These are phyloP conservation scores for Epichloe hybrida DNA, from an alignment of 2,329 filamentous ascomycete genomes.

Conservation along the genomic window DNA sequence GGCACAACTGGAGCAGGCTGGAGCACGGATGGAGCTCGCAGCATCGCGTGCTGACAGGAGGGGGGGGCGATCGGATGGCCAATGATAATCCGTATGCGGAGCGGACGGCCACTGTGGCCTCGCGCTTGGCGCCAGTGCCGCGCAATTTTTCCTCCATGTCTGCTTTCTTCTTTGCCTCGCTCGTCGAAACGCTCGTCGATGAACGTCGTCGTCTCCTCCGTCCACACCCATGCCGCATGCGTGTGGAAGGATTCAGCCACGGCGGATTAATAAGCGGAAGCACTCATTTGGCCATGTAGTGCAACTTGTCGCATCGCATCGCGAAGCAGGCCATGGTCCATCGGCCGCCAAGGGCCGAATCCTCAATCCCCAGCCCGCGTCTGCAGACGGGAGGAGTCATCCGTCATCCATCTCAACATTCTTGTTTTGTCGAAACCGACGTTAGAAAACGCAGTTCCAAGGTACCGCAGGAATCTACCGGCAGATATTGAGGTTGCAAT, in stretches of 20 bases:
- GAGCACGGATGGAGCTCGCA: neutral
- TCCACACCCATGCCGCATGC: neutral
- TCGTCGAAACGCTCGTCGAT: neutral
- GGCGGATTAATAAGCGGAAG: no score
- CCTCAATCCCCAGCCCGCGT: neutral
- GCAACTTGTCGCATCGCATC: neutral
- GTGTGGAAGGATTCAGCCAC: neutral
- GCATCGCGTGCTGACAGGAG: constrained; percentile 6
- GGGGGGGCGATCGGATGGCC: neutral
- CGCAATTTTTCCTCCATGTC: neutral
- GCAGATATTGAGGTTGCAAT: no score
- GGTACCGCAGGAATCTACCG: no score
- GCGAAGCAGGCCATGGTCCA: neutral
- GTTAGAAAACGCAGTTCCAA: no score
- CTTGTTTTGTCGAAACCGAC: neutral
- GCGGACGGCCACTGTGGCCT: neutral
- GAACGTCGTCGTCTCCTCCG: neutral
- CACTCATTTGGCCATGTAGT: no score
- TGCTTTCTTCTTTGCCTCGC: no score
- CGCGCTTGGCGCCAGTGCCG: neutral
- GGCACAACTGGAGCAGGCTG: neutral
- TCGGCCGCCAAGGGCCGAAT: constrained; percentile 1
- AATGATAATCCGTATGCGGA: neutral
- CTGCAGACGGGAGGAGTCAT: neutral
- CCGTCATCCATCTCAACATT: neutral